Conservation (phyloP, 2,329 filamentous ascomycete species). For the Xylariaceae sp. region DNA sequence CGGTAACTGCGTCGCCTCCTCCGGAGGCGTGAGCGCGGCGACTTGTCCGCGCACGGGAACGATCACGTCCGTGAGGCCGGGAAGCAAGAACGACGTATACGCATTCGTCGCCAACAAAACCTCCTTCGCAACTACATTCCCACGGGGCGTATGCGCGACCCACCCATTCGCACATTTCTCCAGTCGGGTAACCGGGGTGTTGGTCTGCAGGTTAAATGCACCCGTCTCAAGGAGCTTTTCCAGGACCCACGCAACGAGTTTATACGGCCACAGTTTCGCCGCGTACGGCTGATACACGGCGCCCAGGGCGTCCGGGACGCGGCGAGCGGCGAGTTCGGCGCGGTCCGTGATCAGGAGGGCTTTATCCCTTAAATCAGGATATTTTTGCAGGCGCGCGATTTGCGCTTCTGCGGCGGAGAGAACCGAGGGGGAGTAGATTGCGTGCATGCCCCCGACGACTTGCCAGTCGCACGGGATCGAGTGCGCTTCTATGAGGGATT, state of each 20-base stretch:
- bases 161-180: conserved; percentile 39
- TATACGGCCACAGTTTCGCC: conserved; percentile 76
- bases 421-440: conserved; percentile 52
- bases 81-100: conserved; percentile 73
- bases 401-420: conserved; percentile 47
- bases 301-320: conserved; percentile 53
- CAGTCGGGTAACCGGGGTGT: conserved; percentile 56
- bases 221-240: conserved; percentile 39
- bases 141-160: conserved; percentile 62
- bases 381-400: conserved; percentile 46
- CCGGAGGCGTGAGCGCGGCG: conserved; percentile 57
- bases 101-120: conserved; percentile 79
- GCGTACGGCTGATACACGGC: conserved; percentile 61
- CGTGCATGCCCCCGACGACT: conserved; percentile 57
- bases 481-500: conserved; percentile 50
- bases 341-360: conserved; percentile 38
- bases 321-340: conserved; percentile 44
- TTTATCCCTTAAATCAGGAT: conserved; percentile 53
- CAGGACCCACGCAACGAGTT: conserved; percentile 68
- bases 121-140: conserved; percentile 52
- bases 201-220: conserved; percentile 67
- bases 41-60: conserved; percentile 69
- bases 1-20: conserved; percentile 16
- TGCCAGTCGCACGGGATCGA: conserved; percentile 66
- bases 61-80: conserved; percentile 57